Base-by-base conservation (phyloP, 129 eudicot species). In the Apium graveolens region DNA sequence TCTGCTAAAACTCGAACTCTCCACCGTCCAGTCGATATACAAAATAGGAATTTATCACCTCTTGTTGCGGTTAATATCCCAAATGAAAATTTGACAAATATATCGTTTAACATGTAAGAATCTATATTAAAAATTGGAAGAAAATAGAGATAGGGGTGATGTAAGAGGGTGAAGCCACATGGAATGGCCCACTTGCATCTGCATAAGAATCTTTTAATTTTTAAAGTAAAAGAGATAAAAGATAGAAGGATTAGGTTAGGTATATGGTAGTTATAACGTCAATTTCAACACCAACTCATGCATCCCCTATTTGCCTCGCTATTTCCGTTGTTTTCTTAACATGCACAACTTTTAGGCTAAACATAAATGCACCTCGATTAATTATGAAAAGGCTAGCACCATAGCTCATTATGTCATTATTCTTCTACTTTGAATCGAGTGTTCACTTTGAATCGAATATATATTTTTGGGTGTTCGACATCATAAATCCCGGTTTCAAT, bases 231-330 rank as follows among this genome's bases (percentile, higher is more conserved):
- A 60, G 0, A n/a, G 65, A 57, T 24, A 57, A 0, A 57, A 57
- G 26, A 24, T 60, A 26, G 2, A 4, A n/a, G 17, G 68, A 60
- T 60, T 26, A 60, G 68, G 68, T 60, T 60, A 60, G 68, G 68
- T 60, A 60, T 0, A 60, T 60, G 68, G 32, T n/a, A 60, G 68
- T 60, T 60, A 60, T 60, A 60, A 60, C 6, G 68, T 60, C 68
- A 10, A 60, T 60, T 60, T 60, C 14, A 57, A 9, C 68, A 60
- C 32, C 32, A 9, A 60, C 68, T 26, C 32, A 60, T 26, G 68
- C 68, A 60, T 60, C 68, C 6, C 32, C 68, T 60, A n/a, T 60
- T 60, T 60, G 68, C 32, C 66, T 60, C 68, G 68, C 32, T 60
- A 26, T 10, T 26, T 2, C 32, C 16, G n/a, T n/a, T n/a, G n/a